Base-by-base conservation (phyloP, 2,329 filamentous ascomycete genomes). In the Trichoderma sp. region DNA sequence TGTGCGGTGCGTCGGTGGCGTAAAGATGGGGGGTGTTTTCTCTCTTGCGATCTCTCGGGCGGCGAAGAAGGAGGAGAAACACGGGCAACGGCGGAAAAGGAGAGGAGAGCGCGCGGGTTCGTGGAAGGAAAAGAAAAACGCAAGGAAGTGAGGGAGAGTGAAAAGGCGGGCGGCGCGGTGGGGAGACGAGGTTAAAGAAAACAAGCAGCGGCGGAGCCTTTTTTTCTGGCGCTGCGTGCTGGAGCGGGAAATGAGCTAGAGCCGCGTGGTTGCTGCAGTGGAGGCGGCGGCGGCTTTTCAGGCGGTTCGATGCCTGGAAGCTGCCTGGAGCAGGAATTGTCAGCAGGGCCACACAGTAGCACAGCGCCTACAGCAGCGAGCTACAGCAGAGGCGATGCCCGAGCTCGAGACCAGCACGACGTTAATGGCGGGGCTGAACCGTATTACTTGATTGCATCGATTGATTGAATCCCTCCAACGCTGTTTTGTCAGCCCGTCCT, bases 1-100 rank as follows among this genome's bases (percentile, higher is more conserved):
- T 68, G 71, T 74, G 70, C 74, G 71, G 71, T 71, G 74, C 70
- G 74, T 70, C 63, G 52, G 71, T 46, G 69, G 61, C 65, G 69
- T 60, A 46, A 51, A 51, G 52, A 46, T 59, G 52, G 24, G 34
- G 18, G 43, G 32, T 2, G 10, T 34, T 18, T 67, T 39, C 28
- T 24, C 46, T 54, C 18, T 54, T 54, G 43, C 30, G 30, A 54
- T 60, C 55, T 52, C 43, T 56, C 32, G 39, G 64, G 64, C 55
- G 26, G 59, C 30, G 37, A 66, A 69, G 68, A 49, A 46, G 18
- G 16, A 43, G 39, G 34, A 49, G 51, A 58, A 18, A 49, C 68
- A 8, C 39, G 39, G 26, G 55, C 24, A 54, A 58, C 37, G 24
- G 55, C 46, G 46, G 14, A 49, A 49, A 63, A 14, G 43, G 43